A percentile compares a stretch with the other conserved stretches of the same genome.
These are phyloP conservation scores for Colletotrichum navitas DNA, from an alignment of 2,329 filamentous ascomycete genomes.

Conservation along the genomic window DNA sequence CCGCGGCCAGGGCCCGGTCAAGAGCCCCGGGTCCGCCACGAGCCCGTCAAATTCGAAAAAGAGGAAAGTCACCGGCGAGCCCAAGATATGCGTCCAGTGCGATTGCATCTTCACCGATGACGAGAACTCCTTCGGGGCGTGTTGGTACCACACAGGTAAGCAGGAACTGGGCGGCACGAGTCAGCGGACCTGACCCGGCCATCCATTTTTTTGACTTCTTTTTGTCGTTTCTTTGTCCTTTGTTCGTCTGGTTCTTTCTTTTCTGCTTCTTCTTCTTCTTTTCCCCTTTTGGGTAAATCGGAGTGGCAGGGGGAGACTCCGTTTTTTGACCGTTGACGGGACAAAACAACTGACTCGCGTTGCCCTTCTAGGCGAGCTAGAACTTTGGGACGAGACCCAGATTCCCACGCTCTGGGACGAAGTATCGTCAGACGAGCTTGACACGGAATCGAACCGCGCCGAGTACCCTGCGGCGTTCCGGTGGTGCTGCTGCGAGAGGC, in stretches of 20 bases:
- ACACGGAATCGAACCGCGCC: slow-evolving; percentile 39
- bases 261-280: not conserved
- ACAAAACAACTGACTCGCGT: slow-evolving; percentile 16
- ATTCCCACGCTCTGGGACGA: slow-evolving; percentile 35
- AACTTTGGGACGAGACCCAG: slow-evolving; percentile 40
- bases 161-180: not conserved
- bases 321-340: not conserved
- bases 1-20: slow-evolving; percentile 12
- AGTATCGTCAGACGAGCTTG: slow-evolving; percentile 34
- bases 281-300: not conserved
- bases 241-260: too few relatives aligned
- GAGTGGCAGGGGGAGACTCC: too few relatives aligned
- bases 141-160: slow-evolving; percentile 42
- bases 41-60: slow-evolving; percentile 25
- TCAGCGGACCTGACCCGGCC: not conserved
- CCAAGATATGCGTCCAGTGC: slow-evolving; percentile 41
- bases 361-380: slow-evolving; percentile 30
- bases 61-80: slow-evolving; percentile 35
- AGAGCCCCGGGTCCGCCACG: slow-evolving; percentile 22
- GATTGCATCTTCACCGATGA: slow-evolving; percentile 42
- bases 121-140: slow-evolving; percentile 37
- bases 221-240: too few relatives aligned
- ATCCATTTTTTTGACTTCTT: not conserved
- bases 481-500: slow-evolving; percentile 39
- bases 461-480: slow-evolving; percentile 41